Percentiles rank a stretch among this genome's conserved stretches.
Conservation (phyloP, 257 asterid genomes). For the Gynochthodes officinalis region DNA sequence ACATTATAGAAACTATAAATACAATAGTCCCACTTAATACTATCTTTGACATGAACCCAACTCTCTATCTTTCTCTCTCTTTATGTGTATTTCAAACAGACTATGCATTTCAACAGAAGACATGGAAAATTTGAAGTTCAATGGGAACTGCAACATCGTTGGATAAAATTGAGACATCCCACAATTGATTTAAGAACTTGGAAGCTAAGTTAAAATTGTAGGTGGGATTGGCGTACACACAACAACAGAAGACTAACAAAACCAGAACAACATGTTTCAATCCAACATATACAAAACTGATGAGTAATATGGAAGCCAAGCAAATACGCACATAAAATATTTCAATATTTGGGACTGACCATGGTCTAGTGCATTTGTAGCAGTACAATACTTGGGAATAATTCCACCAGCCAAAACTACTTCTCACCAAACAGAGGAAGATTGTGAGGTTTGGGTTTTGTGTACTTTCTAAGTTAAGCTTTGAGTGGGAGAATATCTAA, state of each 20-base stretch:
- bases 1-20: neutral
- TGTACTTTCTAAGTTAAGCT: constrained; percentile 22
- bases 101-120: neutral
- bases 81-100: constrained; percentile 13
- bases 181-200: constrained; percentile 32
- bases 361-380: neutral
- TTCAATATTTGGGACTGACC: constrained; percentile 13
- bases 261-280: constrained; percentile 2
- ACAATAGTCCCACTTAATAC: neutral
- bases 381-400: constrained; percentile 21
- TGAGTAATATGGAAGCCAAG: constrained; percentile 20
- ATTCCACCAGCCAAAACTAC: constrained; percentile 44
- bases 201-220: constrained; percentile 49
- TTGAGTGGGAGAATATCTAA: too few relatives aligned
- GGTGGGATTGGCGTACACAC: constrained; percentile 29
- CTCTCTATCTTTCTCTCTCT: too few relatives aligned
- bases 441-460: neutral
- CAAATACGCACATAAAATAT: neutral
- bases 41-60: neutral
- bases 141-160: constrained; percentile 19
- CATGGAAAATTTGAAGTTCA: constrained; percentile 24
- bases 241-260: constrained; percentile 17
- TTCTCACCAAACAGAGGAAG: constrained; percentile 38
- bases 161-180: constrained; percentile 47
- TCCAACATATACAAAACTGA: neutral